Percentiles rank a stretch among this genome's conserved stretches.
These are phyloP conservation scores for Xanthoconium stramineum DNA, from an alignment of 768 basidiomycete genomes.

Conservation along the genomic window DNA sequence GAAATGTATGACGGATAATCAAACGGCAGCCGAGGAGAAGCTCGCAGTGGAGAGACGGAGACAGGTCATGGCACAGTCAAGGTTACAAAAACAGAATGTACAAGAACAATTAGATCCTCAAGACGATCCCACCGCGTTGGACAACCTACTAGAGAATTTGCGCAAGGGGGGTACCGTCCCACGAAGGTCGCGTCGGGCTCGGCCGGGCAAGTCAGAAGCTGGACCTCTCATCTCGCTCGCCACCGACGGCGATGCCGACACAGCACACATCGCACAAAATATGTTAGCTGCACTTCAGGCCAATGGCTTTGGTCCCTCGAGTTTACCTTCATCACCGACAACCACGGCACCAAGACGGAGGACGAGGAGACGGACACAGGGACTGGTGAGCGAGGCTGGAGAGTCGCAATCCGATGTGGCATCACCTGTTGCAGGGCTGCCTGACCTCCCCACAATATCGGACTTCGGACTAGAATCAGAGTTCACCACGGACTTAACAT, in stretches of 20 bases:
- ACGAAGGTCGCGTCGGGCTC: constrained; percentile 51
- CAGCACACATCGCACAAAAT: constrained; percentile 61
- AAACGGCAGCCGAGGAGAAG: constrained; percentile 68
- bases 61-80: constrained; percentile 62
- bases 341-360: constrained; percentile 30
- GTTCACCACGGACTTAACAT: constrained; percentile 22
- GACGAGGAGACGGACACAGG: constrained; percentile 29
- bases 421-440: constrained; percentile 24
- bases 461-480: constrained; percentile 29
- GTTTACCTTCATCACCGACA: constrained; percentile 49
- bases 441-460: constrained; percentile 26
- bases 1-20: constrained; percentile 89
- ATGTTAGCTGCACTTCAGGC: constrained; percentile 75
- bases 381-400: constrained; percentile 35
- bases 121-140: constrained; percentile 59
- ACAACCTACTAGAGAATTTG: constrained; percentile 68
- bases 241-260: constrained; percentile 31
- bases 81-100: constrained; percentile 50
- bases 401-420: constrained; percentile 27
- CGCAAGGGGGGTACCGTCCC: constrained; percentile 64
- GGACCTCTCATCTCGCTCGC: constrained; percentile 21
- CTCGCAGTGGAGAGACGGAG: constrained; percentile 65
- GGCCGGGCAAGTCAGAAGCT: constrained; percentile 37
- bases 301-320: constrained; percentile 52
- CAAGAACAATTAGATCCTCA: constrained; percentile 42